These are phyloP conservation scores for Hibiscus syriacus DNA, from an alignment of 345 rosid genomes.

Conservation along the genomic window DNA sequence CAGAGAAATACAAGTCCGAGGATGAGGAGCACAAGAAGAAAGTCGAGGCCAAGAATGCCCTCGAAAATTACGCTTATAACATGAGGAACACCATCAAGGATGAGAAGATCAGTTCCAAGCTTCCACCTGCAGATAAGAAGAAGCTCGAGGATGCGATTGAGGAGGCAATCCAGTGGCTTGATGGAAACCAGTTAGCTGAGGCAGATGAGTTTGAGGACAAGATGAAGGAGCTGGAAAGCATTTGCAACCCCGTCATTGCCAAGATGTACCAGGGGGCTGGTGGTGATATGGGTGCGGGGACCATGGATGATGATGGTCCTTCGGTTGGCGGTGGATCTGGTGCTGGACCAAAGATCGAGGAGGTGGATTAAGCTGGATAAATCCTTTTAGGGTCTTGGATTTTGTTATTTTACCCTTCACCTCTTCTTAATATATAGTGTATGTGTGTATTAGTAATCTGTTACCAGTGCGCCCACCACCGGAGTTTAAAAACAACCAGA, in stretches of 20 bases:
- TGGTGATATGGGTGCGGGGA: slow-evolving; percentile 5
- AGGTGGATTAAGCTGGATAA: slow-evolving; percentile 6
- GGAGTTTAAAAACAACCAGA: not conserved
- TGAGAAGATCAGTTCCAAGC: slow-evolving; percentile 8
- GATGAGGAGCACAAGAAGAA: slow-evolving; percentile 51
- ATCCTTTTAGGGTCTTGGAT: not conserved
- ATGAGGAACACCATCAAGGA: slow-evolving; percentile 13
- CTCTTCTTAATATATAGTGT: not conserved
- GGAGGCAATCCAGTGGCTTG: slow-evolving; percentile 6
- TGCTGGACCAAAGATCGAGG: slow-evolving; percentile 17
- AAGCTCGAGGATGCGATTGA: slow-evolving; percentile 11
- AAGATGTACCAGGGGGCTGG: slow-evolving; percentile 9
- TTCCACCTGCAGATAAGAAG: slow-evolving; percentile 2
- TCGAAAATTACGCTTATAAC: slow-evolving; percentile 7
- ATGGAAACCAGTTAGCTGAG: slow-evolving; percentile 9
- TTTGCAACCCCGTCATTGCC: slow-evolving; percentile 11
- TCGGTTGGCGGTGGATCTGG: slow-evolving; percentile 8
- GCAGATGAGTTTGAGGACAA: slow-evolving; percentile 12
- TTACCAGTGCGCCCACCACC: not conserved
- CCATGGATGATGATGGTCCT: slow-evolving; percentile 8
- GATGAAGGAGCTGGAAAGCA: slow-evolving; percentile 12
- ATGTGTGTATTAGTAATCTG: too few species aligned
- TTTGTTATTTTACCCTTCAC: not conserved
- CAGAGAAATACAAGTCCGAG: slow-evolving; percentile 46
- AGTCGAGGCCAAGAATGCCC: slow-evolving; percentile 45